Percentiles rank a stretch among this genome's conserved stretches.
Conservation (phyloP, 768 basidiomycete species). For the Tricholoma furcatifolium region DNA sequence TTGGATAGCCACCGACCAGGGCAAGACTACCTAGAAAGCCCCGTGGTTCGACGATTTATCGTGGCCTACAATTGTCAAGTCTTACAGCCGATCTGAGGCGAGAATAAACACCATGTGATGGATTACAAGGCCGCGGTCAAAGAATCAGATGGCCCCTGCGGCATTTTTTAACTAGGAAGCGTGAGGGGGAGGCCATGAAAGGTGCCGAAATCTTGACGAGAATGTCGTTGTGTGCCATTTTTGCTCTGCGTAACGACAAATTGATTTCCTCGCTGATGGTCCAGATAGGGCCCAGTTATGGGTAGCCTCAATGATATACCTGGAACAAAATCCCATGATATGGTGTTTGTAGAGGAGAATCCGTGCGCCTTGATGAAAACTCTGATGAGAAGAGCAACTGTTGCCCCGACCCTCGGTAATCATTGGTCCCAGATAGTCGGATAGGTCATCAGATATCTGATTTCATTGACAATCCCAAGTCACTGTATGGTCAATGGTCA, state of each 20-base stretch:
- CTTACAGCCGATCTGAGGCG: neutral
- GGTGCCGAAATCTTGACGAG: conserved; percentile 5
- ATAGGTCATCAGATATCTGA: conserved; percentile 9
- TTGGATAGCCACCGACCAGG: neutral
- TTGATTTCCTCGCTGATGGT: neutral
- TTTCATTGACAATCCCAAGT: neutral
- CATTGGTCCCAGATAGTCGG: neutral
- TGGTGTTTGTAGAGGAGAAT: neutral
- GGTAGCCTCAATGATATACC: neutral
- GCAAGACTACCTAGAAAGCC: neutral
- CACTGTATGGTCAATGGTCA: neutral
- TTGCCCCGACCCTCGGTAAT: neutral
- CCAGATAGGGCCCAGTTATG: neutral
- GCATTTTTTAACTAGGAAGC: conserved; percentile 11
- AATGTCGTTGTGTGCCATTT: neutral
- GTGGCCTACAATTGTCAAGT: neutral
- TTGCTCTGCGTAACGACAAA: neutral
- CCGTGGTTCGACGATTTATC: neutral
- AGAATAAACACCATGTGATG: conserved; percentile 12
- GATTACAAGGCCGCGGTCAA: neutral
- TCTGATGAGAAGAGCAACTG: neutral
- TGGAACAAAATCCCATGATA: too few species aligned
- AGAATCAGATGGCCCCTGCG: conserved; percentile 14
- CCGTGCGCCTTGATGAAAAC: neutral
- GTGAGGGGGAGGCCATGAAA: conserved; percentile 7